Conservation (phyloP, 441 rosid genomes). For the Hura crepitans region DNA sequence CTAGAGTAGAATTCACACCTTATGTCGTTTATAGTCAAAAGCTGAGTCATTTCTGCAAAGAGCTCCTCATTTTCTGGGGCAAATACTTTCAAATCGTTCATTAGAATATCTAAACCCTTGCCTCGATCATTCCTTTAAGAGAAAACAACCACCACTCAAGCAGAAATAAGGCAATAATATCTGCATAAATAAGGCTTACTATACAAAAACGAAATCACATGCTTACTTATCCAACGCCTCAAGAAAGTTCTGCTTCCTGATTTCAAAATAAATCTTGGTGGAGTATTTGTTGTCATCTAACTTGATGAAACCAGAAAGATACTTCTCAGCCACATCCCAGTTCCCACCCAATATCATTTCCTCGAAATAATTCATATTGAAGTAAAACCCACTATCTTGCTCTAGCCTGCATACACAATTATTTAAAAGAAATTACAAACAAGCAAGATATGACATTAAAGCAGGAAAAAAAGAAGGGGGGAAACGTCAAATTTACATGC, state of each 20-base stretch:
- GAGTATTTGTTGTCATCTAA: constrained; percentile 44
- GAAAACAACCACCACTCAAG: constrained; percentile 1
- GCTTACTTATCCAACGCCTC: constrained; percentile 55
- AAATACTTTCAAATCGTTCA: constrained; percentile 51
- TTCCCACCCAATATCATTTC: constrained; percentile 43
- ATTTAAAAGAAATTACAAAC: neutral
- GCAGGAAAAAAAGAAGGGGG: neutral
- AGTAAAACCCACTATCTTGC: constrained; percentile 45
- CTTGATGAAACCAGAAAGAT: constrained; percentile 47
- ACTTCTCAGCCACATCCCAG: constrained; percentile 53
- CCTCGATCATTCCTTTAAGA: constrained; percentile 41
- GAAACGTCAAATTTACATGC: constrained; percentile 29
- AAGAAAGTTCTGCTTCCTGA: constrained; percentile 56
- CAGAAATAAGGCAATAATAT: neutral
- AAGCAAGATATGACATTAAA: neutral
- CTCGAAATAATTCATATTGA: constrained; percentile 46
- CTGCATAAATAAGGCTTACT: neutral
- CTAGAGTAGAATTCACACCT: constrained; percentile 27
- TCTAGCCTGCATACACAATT: constrained; percentile 40
- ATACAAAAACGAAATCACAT: neutral
- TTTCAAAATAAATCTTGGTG: constrained; percentile 52
- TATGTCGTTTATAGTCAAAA: constrained; percentile 44
- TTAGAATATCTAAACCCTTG: constrained; percentile 53
- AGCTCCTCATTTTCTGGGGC: constrained; percentile 35
- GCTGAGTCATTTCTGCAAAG: constrained; percentile 47